Percentiles rank a stretch among this genome's conserved stretches.
Conservation (phyloP, 1,139 yeast species). For the Taphrina communis region DNA sequence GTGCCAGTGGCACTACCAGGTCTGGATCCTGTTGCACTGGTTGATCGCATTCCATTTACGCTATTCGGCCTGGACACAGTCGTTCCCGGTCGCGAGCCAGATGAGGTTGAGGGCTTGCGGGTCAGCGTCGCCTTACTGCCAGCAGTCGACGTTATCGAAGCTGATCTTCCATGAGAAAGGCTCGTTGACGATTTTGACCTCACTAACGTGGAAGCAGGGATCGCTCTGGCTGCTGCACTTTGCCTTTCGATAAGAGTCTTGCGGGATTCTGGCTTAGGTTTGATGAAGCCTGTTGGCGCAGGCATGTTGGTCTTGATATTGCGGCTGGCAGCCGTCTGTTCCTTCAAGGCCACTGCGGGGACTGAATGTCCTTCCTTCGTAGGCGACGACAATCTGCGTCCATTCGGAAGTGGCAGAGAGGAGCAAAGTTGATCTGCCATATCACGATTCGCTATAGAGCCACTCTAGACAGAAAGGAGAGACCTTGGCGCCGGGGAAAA, state of each 20-base stretch:
- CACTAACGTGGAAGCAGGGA: constrained; percentile 7
- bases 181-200: constrained; percentile 23
- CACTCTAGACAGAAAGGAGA: no score
- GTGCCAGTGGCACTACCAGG: constrained; percentile 29
- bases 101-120: constrained; percentile 14
- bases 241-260: constrained; percentile 16
- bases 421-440: constrained; percentile 19
- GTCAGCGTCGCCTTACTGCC: background rate
- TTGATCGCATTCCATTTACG: constrained; percentile 13
- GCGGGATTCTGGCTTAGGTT: constrained; percentile 38
- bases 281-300: constrained; percentile 21
- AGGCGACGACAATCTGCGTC: constrained; percentile 22
- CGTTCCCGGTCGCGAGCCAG: constrained; percentile 16
- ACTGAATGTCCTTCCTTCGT: constrained; percentile 9
- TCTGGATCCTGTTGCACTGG: constrained; percentile 30
- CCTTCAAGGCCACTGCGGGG: constrained; percentile 9
- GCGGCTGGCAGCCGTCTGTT: constrained; percentile 23
- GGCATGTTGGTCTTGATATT: constrained; percentile 21
- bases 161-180: constrained; percentile 2
- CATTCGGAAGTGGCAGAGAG: constrained; percentile 21
- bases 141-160: background rate
- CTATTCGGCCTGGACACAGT: constrained; percentile 30
- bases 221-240: constrained; percentile 7
- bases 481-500: no score
- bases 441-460: background rate